Conservation (phyloP, 2,329 filamentous ascomycete species). For the Trichoderma pleuroti region DNA sequence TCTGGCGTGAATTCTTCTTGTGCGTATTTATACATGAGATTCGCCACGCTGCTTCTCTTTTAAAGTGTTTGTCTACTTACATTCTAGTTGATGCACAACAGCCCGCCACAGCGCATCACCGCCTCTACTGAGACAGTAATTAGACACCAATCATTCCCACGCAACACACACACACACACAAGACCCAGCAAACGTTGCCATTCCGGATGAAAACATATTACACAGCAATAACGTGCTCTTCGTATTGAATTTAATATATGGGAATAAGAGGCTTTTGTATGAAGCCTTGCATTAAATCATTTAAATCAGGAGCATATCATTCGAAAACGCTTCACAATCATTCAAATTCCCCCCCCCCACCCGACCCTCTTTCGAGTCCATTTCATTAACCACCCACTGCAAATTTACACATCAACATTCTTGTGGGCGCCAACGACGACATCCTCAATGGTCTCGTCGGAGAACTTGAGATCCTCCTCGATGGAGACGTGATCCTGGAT, state of each 20-base stretch:
- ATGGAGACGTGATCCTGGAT: constrained; percentile 78
- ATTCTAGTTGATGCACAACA: neutral
- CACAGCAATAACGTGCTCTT: neutral
- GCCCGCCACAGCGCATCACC: neutral
- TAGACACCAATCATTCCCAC: neutral
- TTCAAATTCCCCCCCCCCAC: neutral
- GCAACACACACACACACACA: neutral
- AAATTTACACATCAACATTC: neutral
- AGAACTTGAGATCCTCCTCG: constrained; percentile 79
- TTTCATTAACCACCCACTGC: constrained; percentile 1
- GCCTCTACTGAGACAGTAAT: neutral
- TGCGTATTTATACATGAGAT: neutral
- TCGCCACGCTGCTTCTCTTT: neutral
- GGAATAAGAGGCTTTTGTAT: constrained; percentile 12
- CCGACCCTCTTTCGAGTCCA: neutral
- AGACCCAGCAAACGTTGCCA: neutral
- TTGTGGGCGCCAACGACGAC: constrained; percentile 47
- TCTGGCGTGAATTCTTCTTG: neutral
- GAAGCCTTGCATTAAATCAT: constrained; percentile 15
- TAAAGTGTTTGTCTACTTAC: neutral
- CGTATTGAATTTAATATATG: constrained; percentile 7
- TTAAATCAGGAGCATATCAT: constrained; percentile 5
- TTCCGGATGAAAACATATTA: neutral
- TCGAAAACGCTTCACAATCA: constrained; percentile 16
- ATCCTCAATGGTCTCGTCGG: constrained; percentile 68